Base-by-base conservation (phyloP, 2,329 filamentous ascomycete species). In the Graphilbum fragrans region DNA sequence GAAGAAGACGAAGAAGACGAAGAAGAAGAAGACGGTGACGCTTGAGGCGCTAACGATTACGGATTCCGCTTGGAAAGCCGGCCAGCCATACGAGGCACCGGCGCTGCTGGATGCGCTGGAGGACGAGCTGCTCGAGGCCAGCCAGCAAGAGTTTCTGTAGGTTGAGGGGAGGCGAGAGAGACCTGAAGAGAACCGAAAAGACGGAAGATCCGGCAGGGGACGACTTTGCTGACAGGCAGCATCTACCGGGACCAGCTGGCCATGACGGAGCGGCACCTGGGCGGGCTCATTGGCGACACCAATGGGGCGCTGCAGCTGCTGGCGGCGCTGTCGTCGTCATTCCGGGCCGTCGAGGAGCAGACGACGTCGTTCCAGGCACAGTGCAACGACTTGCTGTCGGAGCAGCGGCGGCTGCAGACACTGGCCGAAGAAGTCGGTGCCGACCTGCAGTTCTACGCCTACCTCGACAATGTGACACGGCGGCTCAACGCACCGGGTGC, bases 371-470 rank as follows among this genome's bases (percentile, higher is more conserved):
- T 98, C 64, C 85, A 88, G 57, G 77, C 82, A 37, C 87, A 94
- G 60, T 98, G 92, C 61, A 86, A 95, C 56, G 83, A 86, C 43
- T 70, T 98, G 3, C 65, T 96, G 23, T 69, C 74, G 1, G 88
- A 94, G 52, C 87, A 96, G 62, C 77, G 73, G 52, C 77, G 84
- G 20, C 70, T 95, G 33, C 79, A 85, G 47, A 74, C 72, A 49
- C 71, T 98, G 34, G 86, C 87, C 3, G 77, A 93, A 50, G 81
- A 87, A 44, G 82, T 98, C 43, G 82, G 85, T 21, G 83, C 85
- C 20, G 93, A 95, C 52, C 67, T 95, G n/a, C 80, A 88, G 55
- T 95, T 94, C 61, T 98, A 98, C 59, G 77, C 83, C 18, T 95
- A 94, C 55, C 72, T 98, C 6, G 92, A 98, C 49, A 87, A 82